Conservation (phyloP, 2,329 filamentous ascomycete species). For the Trichophyton benhamiae region DNA sequence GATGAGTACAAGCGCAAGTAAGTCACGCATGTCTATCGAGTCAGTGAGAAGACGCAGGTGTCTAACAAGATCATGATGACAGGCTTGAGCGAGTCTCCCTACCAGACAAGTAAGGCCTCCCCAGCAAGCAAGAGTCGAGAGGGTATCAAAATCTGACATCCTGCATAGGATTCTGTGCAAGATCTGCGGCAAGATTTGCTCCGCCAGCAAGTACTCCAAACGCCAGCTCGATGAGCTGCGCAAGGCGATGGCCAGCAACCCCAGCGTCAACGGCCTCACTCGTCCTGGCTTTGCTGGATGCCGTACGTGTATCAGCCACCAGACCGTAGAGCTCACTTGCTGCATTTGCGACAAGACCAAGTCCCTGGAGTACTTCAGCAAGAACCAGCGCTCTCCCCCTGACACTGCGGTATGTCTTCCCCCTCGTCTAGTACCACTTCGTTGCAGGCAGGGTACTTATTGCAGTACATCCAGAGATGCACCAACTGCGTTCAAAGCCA, state of each 20-base stretch:
- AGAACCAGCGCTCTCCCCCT: slow-evolving; percentile 35
- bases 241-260: slow-evolving; percentile 16
- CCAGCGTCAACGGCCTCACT: slow-evolving; percentile 12
- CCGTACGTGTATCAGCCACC: slow-evolving; percentile 32
- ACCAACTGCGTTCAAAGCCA: slow-evolving; percentile 26
- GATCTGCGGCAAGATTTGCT: slow-evolving; percentile 34
- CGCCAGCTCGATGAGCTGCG: slow-evolving; percentile 33
- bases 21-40: not conserved
- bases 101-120: slow-evolving; percentile 1
- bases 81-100: slow-evolving; percentile 1
- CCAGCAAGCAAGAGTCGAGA: not conserved
- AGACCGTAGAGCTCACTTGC: slow-evolving; percentile 38
- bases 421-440: not conserved
- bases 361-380: slow-evolving; percentile 39
- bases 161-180: slow-evolving; percentile 34
- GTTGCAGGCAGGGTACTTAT: slow-evolving; percentile 6
- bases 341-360: slow-evolving; percentile 36
- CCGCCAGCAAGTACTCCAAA: slow-evolving; percentile 32
- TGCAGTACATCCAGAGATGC: slow-evolving; percentile 29
- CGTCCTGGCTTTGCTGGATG: slow-evolving; percentile 28
- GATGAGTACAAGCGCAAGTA: slow-evolving; percentile 1
- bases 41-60: not conserved
- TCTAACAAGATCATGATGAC: not conserved
- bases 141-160: not conserved
- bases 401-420: slow-evolving; percentile 34